phyloP scores from a whole-genome alignment of 2,329 filamentous ascomycete genomes.

The Harringtonia aguacate region DNA sequence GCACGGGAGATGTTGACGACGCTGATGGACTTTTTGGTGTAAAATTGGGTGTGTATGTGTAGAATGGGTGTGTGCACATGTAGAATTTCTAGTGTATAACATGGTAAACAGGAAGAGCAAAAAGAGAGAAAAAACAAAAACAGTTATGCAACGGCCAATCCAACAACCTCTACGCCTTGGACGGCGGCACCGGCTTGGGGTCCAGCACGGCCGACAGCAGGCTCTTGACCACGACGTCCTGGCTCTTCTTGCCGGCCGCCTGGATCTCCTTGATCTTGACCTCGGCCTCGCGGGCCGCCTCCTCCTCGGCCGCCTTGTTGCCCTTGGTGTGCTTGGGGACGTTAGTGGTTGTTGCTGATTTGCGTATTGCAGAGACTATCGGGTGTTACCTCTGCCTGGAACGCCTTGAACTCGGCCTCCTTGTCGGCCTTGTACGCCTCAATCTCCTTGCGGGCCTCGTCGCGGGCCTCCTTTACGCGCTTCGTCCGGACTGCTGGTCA shows the following conservation, averaged over 20 bases:
- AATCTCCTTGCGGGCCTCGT: conserved; percentile 96
- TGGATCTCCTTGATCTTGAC: conserved; percentile 74
- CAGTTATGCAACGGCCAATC: not conserved
- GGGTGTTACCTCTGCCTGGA: conserved; percentile 64
- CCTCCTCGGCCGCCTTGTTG: conserved; percentile 68
- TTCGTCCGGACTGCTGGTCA: conserved; percentile 69
- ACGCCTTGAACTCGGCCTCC: conserved; percentile 91
- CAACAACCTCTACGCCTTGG: conserved; percentile 8
- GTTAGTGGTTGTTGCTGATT: not conserved
- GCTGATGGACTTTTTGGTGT: conserved; percentile 37
- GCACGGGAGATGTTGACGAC: conserved; percentile 43
- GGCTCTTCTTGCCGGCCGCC: conserved; percentile 66
- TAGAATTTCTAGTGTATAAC: not conserved
- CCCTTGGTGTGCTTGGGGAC: conserved; percentile 68
- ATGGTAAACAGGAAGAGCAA: not conserved
- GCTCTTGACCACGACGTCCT: conserved; percentile 70
- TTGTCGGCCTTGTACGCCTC: conserved; percentile 83
- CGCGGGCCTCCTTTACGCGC: conserved; percentile 89
- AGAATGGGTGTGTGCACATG: not conserved
- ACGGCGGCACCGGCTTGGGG: conserved; percentile 56
- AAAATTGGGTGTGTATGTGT: conserved; percentile 1
- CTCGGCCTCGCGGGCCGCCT: conserved; percentile 73
- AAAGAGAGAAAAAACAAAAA: not conserved
- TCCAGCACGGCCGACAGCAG: conserved; percentile 78
- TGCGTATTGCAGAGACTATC: not conserved